Evolutionary conservation across 1,284 basidiomycete genomes (phyloP).

Genomic region (Fomitopsis betulina): DNA sequence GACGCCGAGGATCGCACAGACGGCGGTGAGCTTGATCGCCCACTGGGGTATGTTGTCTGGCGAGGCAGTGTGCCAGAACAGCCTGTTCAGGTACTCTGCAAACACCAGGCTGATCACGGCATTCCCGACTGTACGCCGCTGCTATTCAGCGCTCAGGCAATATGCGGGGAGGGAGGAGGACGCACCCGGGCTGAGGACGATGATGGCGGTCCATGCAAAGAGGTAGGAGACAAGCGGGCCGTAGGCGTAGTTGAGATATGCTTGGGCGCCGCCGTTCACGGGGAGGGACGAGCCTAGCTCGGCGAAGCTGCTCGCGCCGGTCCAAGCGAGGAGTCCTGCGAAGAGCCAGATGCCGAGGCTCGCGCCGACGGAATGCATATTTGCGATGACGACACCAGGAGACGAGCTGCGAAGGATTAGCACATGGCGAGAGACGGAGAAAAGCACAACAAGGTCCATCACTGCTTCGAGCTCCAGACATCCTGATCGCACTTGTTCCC

Average conservation of each 20-base stretch:
- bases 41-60: conserved; percentile 82
- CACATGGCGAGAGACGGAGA: neutral
- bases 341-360: conserved; percentile 78
- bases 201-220: conserved; percentile 88
- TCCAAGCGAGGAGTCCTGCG: conserved; percentile 86
- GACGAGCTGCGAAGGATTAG: conserved; percentile 57
- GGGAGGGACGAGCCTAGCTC: conserved; percentile 84
- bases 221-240: conserved; percentile 84
- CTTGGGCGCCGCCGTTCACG: conserved; percentile 88
- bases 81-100: conserved; percentile 83
- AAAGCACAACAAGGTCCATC: too few relatives aligned
- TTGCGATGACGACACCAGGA: conserved; percentile 84
- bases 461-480: too few relatives aligned
- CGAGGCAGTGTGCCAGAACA: conserved; percentile 69
- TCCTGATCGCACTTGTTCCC: too few relatives aligned
- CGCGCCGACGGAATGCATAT: conserved; percentile 82
- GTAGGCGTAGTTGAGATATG: conserved; percentile 86
- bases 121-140: conserved; percentile 43
- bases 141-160: neutral
- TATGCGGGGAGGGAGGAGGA: neutral
- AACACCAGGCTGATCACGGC: conserved; percentile 73
- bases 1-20: conserved; percentile 68
- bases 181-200: conserved; percentile 80
- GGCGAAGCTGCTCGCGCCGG: conserved; percentile 88
- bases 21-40: conserved; percentile 88